Percentiles rank a stretch among this genome's conserved stretches.
Evolutionary conservation across 345 rosid genomes (phyloP).

Genomic region (Salix udensis): DNA sequence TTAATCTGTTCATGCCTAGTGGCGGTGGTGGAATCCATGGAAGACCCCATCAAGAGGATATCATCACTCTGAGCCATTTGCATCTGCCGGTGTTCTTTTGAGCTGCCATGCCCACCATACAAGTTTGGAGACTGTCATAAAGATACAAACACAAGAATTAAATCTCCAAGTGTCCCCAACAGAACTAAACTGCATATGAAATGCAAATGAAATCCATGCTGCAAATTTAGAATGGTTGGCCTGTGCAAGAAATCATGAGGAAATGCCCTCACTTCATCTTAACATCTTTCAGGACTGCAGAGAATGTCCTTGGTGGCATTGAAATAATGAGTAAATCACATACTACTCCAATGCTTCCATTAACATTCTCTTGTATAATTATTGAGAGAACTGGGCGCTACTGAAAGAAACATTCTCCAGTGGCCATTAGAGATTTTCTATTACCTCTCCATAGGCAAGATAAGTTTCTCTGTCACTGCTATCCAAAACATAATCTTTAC

Average conservation of each 20-base stretch:
- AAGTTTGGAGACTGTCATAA: background rate
- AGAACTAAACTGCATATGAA: background rate
- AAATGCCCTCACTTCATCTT: background rate
- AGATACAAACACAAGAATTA: background rate
- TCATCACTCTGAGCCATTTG: background rate
- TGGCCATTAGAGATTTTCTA: background rate
- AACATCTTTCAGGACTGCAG: constrained; percentile 2
- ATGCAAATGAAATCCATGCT: background rate
- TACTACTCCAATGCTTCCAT: background rate
- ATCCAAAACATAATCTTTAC: constrained; percentile 1
- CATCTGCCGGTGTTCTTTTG: background rate
- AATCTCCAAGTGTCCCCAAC: background rate
- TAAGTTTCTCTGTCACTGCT: constrained; percentile 14
- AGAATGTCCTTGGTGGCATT: background rate
- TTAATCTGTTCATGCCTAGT: background rate
- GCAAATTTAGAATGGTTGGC: constrained; percentile 5
- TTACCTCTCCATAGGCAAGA: constrained; percentile 14
- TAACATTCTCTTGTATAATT: background rate
- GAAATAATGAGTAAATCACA: background rate
- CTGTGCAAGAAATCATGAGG: background rate
- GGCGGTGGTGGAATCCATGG: background rate
- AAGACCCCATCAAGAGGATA: background rate
- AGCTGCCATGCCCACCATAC: background rate
- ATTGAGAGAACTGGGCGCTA: background rate
- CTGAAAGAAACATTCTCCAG: background rate